Base-by-base conservation (phyloP, 495 filamentous ascomycete genomes). In the Amorphotheca resinae region DNA sequence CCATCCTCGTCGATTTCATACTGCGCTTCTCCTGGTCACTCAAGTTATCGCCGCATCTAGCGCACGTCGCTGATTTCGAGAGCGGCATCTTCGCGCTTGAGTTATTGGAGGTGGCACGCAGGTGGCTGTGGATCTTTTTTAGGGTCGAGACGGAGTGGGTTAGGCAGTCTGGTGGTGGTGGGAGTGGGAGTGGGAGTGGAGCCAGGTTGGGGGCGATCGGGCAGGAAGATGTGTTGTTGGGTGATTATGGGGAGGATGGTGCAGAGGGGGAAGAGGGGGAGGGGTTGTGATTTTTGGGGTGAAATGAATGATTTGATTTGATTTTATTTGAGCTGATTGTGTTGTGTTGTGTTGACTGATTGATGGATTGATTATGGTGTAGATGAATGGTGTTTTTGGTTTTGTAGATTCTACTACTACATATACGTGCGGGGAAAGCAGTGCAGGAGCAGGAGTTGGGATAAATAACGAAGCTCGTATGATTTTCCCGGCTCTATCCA, bases 41-140 rank as follows among this genome's bases (percentile, higher is more conserved):
- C 48, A 89, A 91, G 64, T 69, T 96, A 9, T 73, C 75, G 32
- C 77, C 86, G 22, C 79, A 82, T 52, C 64, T 96, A 37, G 78
- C 84, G 51, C 80, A 82, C 59, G 74, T 91, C 30, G 79, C 80
- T 48, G 85, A 94, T 52, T 74, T 83, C 48, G 91, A 96, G 62
- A 77, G 79, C 38, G 68, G 70, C 1, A 79, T 96, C 28, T 98
- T 94, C 58, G 46, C 86, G n/a, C 74, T 95, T 49, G 80, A 95
- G 65, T 65, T 82, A 28, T 64, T 91, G 14, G 91, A 98, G 61
- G 79, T 96, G 6, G 69, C 82, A 15, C 74, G 91, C 31, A 72
- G 91, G 14, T 95, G 88, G 87, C 73, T 96, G 52, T 98, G 91
- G 91, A 84, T 91, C 34, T 95, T 96, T 62, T 87, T 96, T 59